Evolutionary conservation across 2,329 filamentous ascomycete genomes (phyloP).

Genomic region (Penicillium sp.): DNA sequence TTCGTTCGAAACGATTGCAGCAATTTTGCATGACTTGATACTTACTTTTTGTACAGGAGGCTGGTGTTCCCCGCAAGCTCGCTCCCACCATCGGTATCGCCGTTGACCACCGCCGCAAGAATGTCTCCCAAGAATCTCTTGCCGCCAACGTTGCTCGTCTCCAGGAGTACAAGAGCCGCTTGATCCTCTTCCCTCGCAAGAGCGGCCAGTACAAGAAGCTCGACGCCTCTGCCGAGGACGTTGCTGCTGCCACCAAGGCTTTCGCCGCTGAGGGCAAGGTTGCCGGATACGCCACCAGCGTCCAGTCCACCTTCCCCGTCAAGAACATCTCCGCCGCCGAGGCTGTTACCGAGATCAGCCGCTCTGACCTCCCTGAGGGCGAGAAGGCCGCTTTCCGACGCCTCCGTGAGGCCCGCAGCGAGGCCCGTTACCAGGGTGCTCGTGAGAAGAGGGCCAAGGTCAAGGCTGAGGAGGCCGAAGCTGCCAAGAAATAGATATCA

Average conservation of each 20-base stretch:
- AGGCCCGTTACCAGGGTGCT: constrained; percentile 74
- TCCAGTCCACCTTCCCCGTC: constrained; percentile 67
- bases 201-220: constrained; percentile 90
- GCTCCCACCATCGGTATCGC: constrained; percentile 95
- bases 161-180: constrained; percentile 92
- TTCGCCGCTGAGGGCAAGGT: constrained; percentile 46
- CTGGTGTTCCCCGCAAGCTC: constrained; percentile 89
- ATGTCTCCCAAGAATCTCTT: constrained; percentile 93
- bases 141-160: constrained; percentile 94
- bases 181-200: constrained; percentile 97
- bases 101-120: constrained; percentile 94
- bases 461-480: constrained; percentile 65
- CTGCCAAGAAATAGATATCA: constrained; percentile 50
- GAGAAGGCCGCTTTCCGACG: constrained; percentile 84
- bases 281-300: constrained; percentile 50
- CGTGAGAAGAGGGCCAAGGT: constrained; percentile 92
- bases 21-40: constrained; percentile 1
- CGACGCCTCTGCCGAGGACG: constrained; percentile 78
- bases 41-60: constrained; percentile 59
- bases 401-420: constrained; percentile 78
- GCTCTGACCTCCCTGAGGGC: constrained; percentile 72
- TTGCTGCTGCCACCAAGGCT: constrained; percentile 65
- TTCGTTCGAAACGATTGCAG: neutral
- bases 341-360: constrained; percentile 71
- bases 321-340: constrained; percentile 54